Evolutionary conservation across 768 basidiomycete species (phyloP).

Genomic region (Boletus barrowsii): DNA sequence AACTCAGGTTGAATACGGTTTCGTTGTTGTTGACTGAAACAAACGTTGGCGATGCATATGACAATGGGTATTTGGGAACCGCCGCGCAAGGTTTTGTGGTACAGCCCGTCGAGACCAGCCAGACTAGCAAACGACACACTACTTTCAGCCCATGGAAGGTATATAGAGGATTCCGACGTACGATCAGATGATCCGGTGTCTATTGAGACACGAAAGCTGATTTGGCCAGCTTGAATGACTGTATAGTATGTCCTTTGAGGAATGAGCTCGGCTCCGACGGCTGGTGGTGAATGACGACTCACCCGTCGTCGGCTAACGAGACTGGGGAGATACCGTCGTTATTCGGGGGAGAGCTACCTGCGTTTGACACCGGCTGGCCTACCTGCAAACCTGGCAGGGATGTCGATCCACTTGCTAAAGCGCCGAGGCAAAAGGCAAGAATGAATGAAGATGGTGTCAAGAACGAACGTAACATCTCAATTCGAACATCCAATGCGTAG

Average conservation of each 20-base stretch:
- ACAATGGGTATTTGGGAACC: slow-evolving; percentile 69
- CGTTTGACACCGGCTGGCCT: slow-evolving; percentile 8
- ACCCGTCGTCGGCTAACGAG: slow-evolving; percentile 46
- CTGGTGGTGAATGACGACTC: slow-evolving; percentile 36
- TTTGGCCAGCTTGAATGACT: slow-evolving; percentile 55
- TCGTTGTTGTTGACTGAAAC: slow-evolving; percentile 55
- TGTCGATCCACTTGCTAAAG: slow-evolving; percentile 1
- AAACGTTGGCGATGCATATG: slow-evolving; percentile 66
- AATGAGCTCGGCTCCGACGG: slow-evolving; percentile 4
- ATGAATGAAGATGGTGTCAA: slow-evolving; percentile 4
- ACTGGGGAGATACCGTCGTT: slow-evolving; percentile 42
- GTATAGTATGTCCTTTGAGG: slow-evolving; percentile 62
- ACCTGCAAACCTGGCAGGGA: slow-evolving; percentile 12
- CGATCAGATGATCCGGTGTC: slow-evolving; percentile 62
- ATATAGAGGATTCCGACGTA: slow-evolving; percentile 10
- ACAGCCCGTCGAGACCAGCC: slow-evolving; percentile 68
- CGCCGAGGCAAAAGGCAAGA: slow-evolving; percentile 11
- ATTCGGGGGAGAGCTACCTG: slow-evolving; percentile 25
- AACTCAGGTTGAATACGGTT: slow-evolving; percentile 57
- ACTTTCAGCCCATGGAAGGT: not conserved
- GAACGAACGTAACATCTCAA: slow-evolving; percentile 20
- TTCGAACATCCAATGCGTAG: slow-evolving; percentile 18
- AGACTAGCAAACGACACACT: slow-evolving; percentile 44
- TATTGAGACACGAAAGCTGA: slow-evolving; percentile 65
- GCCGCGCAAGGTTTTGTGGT: slow-evolving; percentile 48